phyloP scores from a whole-genome alignment of 495 filamentous ascomycete species.

The Aspergillus sclerotiicarbonarius region DNA sequence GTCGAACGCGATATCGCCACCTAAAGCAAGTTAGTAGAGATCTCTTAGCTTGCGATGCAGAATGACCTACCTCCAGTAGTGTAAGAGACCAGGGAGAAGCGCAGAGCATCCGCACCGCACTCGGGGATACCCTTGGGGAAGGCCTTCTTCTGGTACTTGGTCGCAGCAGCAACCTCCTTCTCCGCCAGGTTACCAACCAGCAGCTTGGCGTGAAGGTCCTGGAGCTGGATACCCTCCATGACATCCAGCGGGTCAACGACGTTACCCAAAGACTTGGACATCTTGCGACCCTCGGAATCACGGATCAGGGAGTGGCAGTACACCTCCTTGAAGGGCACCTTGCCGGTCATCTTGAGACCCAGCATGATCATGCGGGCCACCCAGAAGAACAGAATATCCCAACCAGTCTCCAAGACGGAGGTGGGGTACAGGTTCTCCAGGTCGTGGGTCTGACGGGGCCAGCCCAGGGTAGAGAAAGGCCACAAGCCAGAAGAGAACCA shows the following conservation, averaged over 20 bases:
- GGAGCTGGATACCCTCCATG: conserved; percentile 68
- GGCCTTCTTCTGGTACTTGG: conserved; percentile 74
- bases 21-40: conserved; percentile 18
- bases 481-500: conserved; percentile 82
- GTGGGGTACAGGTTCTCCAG: conserved; percentile 71
- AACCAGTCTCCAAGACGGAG: conserved; percentile 73
- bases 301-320: conserved; percentile 76
- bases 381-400: conserved; percentile 90
- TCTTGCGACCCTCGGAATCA: conserved; percentile 77
- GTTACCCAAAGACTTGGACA: conserved; percentile 82
- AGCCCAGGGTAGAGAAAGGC: conserved; percentile 81
- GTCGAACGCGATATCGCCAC: conserved; percentile 79
- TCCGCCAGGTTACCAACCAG: conserved; percentile 67
- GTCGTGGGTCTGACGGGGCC: conserved; percentile 68
- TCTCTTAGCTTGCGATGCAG: background rate
- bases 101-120: conserved; percentile 81
- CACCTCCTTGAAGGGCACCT: conserved; percentile 75
- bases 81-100: conserved; percentile 78
- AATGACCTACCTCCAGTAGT: conserved; percentile 69
- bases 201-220: conserved; percentile 68
- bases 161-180: conserved; percentile 69
- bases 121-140: conserved; percentile 83
- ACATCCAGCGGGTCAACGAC: conserved; percentile 82
- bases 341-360: conserved; percentile 69
- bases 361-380: conserved; percentile 83